Percentiles rank a stretch among this genome's conserved stretches.
Conservation (phyloP, 768 basidiomycete species). For the Rhizopogon vulgaris region DNA sequence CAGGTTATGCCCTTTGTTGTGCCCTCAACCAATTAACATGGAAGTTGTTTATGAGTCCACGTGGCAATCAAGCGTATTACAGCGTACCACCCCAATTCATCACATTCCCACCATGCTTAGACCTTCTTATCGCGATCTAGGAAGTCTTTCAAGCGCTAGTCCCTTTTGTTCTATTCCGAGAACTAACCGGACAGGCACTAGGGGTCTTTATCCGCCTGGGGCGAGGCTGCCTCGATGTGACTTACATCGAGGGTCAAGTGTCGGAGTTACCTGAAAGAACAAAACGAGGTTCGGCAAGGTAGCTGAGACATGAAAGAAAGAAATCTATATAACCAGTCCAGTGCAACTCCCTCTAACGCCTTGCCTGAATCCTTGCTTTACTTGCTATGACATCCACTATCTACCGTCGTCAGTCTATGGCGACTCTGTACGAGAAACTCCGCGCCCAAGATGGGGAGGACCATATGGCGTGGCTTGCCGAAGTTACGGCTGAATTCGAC, state of each 20-base stretch:
- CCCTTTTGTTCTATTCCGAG: slow-evolving; percentile 8
- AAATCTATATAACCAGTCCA: slow-evolving; percentile 25
- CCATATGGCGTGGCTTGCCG: slow-evolving; percentile 26
- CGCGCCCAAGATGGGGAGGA: slow-evolving; percentile 29
- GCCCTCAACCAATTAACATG: neutral
- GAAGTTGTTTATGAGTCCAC: slow-evolving; percentile 4
- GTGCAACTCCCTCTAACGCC: neutral
- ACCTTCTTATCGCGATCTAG: slow-evolving; percentile 5
- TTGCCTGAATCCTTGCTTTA: neutral
- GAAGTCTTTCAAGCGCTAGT: neutral
- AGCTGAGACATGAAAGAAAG: slow-evolving; percentile 34
- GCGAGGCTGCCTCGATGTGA: slow-evolving; percentile 33
- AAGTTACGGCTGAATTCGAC: slow-evolving; percentile 21
- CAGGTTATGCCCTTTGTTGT: neutral
- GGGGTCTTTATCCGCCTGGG: slow-evolving; percentile 17
- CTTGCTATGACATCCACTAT: slow-evolving; percentile 23
- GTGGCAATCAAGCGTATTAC: slow-evolving; percentile 7
- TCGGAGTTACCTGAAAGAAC: slow-evolving; percentile 34
- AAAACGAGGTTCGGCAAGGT: slow-evolving; percentile 36
- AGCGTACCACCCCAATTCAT: slow-evolving; percentile 16
- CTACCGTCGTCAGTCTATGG: slow-evolving; percentile 31
- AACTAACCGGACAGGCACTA: slow-evolving; percentile 13
- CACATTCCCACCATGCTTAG: slow-evolving; percentile 24
- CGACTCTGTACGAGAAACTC: slow-evolving; percentile 28
- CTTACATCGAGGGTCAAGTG: slow-evolving; percentile 25